Base-by-base conservation (phyloP, 1,284 basidiomycete genomes). In the Sporisorium sorghi region DNA sequence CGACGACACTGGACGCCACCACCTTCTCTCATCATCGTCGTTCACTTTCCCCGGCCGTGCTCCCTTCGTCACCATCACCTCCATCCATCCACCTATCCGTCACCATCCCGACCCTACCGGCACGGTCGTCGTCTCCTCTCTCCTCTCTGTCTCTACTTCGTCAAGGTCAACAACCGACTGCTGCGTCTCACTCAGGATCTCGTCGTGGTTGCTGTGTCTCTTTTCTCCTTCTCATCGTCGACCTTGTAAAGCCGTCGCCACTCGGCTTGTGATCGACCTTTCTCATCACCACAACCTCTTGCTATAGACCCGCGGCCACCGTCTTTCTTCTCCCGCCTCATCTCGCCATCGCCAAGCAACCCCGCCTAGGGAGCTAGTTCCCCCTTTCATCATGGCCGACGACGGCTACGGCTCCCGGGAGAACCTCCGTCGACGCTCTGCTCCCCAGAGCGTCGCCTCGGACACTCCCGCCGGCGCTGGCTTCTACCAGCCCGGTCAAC, bases 401-500 rank as follows among this genome's bases (percentile, higher is more conserved):
- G 56, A 74, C 58, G 66, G 54, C 56, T 74, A 74, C 58, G 72
- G 72, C 66, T 74, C 72, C 51, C 62, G 66, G 48, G 72, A 74
- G 57, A 66, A 74, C 56, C 72, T 74, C 26, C 62, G 72, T 62
- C 66, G 72, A 58, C 66, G 72, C 49, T 66, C 62, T 32, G 66
- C 58, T 35, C 53, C 66, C 32, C 58, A 61, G 54, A 74, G 66
- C 26, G 35, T 70, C 42, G 58, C 63, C 52, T 69, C 66, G 35
- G 66, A 50, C 58, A 33, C 58, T 46, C 58, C 66, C 55, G 39
- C 50, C 28, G 72, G 35, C n/a, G 62, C 58, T 56, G 72, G 72
- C 44, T 74, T 53, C 59, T 66, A 70, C 40, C 76, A 74, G 60
- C 73, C 78, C n/a, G 78, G 78, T 44, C 71, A 73, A 60, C 78